phyloP scores from a whole-genome alignment of 2,329 filamentous ascomycete species.

The Fusarium goolgardi region DNA sequence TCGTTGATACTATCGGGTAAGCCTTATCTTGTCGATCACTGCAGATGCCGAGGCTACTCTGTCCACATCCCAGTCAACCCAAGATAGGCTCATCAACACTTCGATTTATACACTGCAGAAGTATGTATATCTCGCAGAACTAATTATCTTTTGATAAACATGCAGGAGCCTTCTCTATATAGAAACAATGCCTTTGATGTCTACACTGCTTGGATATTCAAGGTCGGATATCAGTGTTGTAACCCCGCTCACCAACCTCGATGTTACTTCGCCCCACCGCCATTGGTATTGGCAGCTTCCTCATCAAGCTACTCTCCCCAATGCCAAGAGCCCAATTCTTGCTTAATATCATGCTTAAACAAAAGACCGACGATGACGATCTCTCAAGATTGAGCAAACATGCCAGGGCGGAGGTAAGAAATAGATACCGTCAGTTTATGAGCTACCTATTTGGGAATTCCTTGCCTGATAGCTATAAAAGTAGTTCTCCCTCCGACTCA shows the following conservation, averaged over 20 bases:
- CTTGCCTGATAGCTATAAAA: constrained; percentile 16
- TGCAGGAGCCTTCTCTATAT: background rate
- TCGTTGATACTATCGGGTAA: background rate
- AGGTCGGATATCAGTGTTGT: background rate
- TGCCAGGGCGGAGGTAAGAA: constrained; percentile 21
- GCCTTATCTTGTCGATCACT: constrained; percentile 26
- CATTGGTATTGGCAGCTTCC: constrained; percentile 28
- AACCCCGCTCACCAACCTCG: constrained; percentile 23
- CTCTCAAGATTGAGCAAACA: background rate
- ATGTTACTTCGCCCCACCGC: constrained; percentile 25
- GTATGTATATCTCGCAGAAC: background rate
- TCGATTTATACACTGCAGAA: fast-evolving
- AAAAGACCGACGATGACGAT: background rate
- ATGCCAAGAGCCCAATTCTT: constrained; percentile 28
- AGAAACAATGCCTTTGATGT: background rate
- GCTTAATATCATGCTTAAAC: constrained; percentile 25
- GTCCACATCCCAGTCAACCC: fast-evolving
- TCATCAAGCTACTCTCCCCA: constrained; percentile 26
- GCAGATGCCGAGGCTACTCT: background rate
- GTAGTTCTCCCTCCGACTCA: background rate
- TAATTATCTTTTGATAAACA: fast-evolving
- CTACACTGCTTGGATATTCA: background rate
- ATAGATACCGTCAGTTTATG: constrained; percentile 14
- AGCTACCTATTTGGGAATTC: constrained; percentile 9
- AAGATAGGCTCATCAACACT: background rate